These are phyloP conservation scores for Neurospora pannonica DNA, from an alignment of 495 filamentous ascomycete species.

Conservation along the genomic window DNA sequence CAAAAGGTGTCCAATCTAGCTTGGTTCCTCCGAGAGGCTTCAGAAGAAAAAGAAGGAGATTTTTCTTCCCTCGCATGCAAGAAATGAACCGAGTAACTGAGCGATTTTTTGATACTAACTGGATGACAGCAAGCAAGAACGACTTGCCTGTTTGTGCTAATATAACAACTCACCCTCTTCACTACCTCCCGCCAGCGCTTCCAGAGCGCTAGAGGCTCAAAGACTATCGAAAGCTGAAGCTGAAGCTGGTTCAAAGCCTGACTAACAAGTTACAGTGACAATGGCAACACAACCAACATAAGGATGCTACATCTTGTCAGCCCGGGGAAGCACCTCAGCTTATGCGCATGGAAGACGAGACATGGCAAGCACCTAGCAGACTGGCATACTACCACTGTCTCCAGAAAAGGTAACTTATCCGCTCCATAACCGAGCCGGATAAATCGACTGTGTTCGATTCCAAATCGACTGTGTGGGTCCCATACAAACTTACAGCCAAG, in stretches of 20 bases:
- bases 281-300: not conserved
- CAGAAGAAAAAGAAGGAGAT: too few relatives aligned
- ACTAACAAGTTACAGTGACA: not conserved
- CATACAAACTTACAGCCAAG: too few relatives aligned
- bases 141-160: too few relatives aligned
- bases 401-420: not conserved
- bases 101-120: too few relatives aligned
- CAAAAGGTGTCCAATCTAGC: not conserved
- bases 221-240: not conserved
- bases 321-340: not conserved
- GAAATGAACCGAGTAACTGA: too few relatives aligned
- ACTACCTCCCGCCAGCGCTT: not conserved
- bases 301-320: not conserved
- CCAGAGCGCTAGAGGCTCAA: not conserved
- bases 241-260: not conserved
- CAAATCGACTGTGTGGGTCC: too few relatives aligned
- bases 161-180: too few relatives aligned
- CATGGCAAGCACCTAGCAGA: not conserved
- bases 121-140: too few relatives aligned
- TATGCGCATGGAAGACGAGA: not conserved
- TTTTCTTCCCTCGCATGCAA: too few relatives aligned
- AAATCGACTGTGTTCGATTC: too few relatives aligned
- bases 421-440: too few relatives aligned
- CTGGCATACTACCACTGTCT: not conserved
- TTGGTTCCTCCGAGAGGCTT: not conserved